phyloP scores from a whole-genome alignment of 306 rosid species.

The Lathyrus sativus region DNA sequence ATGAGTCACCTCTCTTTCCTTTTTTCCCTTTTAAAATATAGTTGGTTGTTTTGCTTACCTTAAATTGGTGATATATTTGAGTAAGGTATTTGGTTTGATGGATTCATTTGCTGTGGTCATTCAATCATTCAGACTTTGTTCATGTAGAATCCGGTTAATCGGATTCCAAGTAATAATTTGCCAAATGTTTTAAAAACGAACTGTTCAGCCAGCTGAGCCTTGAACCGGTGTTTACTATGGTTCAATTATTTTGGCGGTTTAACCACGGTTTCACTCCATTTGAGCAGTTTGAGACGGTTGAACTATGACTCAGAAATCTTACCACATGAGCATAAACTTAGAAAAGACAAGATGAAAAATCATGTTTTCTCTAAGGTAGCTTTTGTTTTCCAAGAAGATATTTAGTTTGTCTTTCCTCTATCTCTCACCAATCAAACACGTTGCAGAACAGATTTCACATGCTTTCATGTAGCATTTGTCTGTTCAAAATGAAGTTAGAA shows the following conservation, averaged over 20 bases:
- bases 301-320: background rate
- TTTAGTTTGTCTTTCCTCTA: background rate
- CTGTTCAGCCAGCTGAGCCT: background rate
- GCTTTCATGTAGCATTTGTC: too few species aligned
- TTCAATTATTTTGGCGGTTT: background rate
- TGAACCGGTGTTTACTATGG: background rate
- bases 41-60: slow-evolving; percentile 31
- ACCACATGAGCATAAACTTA: background rate
- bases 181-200: background rate
- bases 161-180: background rate
- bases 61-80: slow-evolving; percentile 34
- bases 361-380: background rate
- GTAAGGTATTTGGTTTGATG: slow-evolving; percentile 43
- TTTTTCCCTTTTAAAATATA: background rate
- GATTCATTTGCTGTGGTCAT: slow-evolving; percentile 29
- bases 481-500: too few species aligned
- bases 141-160: background rate
- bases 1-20: slow-evolving; percentile 24
- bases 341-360: background rate
- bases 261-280: background rate
- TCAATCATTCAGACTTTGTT: background rate
- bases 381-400: background rate
- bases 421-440: background rate
- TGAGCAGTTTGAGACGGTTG: background rate
- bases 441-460: background rate